A percentile compares a stretch with the other conserved stretches of the same genome.
These are phyloP conservation scores for Aspergillus taichungensis DNA, from an alignment of 495 filamentous ascomycete species.

Conservation along the genomic window DNA sequence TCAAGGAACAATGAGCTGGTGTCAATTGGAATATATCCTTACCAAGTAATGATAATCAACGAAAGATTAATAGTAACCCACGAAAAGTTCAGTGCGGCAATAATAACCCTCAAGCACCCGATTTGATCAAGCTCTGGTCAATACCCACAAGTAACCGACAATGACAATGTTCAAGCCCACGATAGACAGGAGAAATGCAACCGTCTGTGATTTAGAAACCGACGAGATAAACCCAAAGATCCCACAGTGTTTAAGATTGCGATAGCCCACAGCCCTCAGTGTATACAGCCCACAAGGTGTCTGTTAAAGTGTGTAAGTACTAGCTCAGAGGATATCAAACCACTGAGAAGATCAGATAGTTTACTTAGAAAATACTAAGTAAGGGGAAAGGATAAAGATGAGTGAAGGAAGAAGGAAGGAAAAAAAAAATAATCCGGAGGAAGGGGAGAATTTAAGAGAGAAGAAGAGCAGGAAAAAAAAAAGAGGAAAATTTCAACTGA, in stretches of 20 bases:
- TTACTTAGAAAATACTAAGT: constrained; percentile 6
- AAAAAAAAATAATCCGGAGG: constrained; percentile 4
- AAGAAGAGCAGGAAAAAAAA: constrained; percentile 10
- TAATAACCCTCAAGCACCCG: constrained; percentile 36
- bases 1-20: background rate
- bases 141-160: constrained; percentile 41
- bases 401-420: constrained; percentile 7
- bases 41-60: background rate
- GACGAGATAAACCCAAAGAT: constrained; percentile 34
- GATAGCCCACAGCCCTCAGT: constrained; percentile 43
- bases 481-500: constrained; percentile 18
- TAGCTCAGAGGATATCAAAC: too few relatives aligned
- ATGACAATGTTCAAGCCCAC: constrained; percentile 44
- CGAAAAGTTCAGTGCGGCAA: constrained; percentile 34
- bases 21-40: constrained; percentile 7
- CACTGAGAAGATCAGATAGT: constrained; percentile 28
- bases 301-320: constrained; percentile 29
- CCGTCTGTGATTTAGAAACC: constrained; percentile 33
- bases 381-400: constrained; percentile 11
- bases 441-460: constrained; percentile 5
- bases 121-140: constrained; percentile 24
- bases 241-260: constrained; percentile 36
- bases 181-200: constrained; percentile 38
- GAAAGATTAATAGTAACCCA: constrained; percentile 4
- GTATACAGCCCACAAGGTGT: constrained; percentile 40